Evolutionary conservation across 1,284 basidiomycete species (phyloP), one percentile per base, ranked within the genome.

Genomic region (Cryptococcus hybrid): DNA sequence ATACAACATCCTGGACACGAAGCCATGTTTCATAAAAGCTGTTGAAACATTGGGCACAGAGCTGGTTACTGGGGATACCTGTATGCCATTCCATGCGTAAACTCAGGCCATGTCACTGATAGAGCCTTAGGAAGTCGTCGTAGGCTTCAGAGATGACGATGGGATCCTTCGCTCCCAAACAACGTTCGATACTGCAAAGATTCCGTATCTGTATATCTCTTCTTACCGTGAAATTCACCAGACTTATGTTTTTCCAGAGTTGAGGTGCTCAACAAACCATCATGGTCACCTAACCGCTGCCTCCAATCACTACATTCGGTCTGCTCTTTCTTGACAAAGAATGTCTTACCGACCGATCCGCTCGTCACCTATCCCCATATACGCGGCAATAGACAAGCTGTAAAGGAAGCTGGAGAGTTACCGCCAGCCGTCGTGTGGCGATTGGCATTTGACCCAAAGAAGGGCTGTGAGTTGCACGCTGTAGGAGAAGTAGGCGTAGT

Each of bases 1-100:
- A 91, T 97, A 56, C 81, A 87, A 34, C 84, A 84, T 39, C 71
- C 81, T 3, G 78, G 84, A 43, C 91, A 93, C 60, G 87, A 89
- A 69, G 75, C 76, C 13, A 84, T 81, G 55, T 98, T 98, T 66
- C 90, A 94, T 74, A 88, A 87, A 97, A 97, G 73, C 79, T 97
- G 47, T 84, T 98, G 55, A 95, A 94, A 71, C 92, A 95, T 78
- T 98, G 95, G 83, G 87, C 95, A 58, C 95, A 99, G 71, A 94
- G 91, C 2, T 97, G 92, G 76, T 82, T 97, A 15, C 83, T 97
- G 44, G 92, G 93, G 46, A 88, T 96, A 18, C 89, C 89, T 11
- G 90, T 92, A 68, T 65, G 88, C 78, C 13, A 45, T 11, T 37
- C 38, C 13, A 30, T 15, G 18, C 30, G 30, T 30, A 30, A 30